Percentiles rank a stretch among this genome's conserved stretches.
phyloP scores from a whole-genome alignment of 2,329 filamentous ascomycete genomes.

The Metarhizium brunneum region DNA sequence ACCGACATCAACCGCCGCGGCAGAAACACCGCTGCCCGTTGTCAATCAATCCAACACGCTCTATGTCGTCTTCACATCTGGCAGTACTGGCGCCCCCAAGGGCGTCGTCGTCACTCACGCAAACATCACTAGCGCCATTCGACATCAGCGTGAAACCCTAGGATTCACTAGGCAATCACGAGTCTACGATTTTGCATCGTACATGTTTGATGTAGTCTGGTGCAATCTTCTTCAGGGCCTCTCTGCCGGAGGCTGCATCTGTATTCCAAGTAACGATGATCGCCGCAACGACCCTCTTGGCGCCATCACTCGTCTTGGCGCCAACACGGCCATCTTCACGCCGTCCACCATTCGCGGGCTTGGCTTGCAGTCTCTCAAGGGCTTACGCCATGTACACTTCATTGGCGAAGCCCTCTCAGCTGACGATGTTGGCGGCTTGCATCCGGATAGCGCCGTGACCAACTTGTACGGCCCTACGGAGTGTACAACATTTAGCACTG shows the following conservation, averaged over 20 bases:
- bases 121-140: constrained; percentile 6
- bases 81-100: constrained; percentile 13
- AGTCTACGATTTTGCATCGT: constrained; percentile 7
- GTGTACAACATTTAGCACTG: neutral
- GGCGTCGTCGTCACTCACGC: constrained; percentile 10
- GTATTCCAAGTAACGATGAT: constrained; percentile 32
- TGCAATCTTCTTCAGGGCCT: constrained; percentile 4
- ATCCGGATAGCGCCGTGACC: neutral
- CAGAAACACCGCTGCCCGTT: constrained; percentile 29
- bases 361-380: constrained; percentile 27
- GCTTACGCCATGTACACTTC: constrained; percentile 29
- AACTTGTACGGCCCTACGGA: neutral
- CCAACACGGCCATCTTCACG: constrained; percentile 36
- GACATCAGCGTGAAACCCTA: constrained; percentile 1
- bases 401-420: constrained; percentile 30
- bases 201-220: constrained; percentile 8
- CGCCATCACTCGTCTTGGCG: constrained; percentile 26
- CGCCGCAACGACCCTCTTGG: constrained; percentile 36
- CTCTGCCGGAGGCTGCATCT: constrained; percentile 8
- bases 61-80: constrained; percentile 12
- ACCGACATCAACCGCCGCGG: neutral
- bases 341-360: constrained; percentile 35
- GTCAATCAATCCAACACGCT: neutral
- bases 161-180: constrained; percentile 2
- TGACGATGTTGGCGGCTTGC: neutral